phyloP scores from a whole-genome alignment of 352 stramenopile species.

The Phytophthora hybrid region DNA sequence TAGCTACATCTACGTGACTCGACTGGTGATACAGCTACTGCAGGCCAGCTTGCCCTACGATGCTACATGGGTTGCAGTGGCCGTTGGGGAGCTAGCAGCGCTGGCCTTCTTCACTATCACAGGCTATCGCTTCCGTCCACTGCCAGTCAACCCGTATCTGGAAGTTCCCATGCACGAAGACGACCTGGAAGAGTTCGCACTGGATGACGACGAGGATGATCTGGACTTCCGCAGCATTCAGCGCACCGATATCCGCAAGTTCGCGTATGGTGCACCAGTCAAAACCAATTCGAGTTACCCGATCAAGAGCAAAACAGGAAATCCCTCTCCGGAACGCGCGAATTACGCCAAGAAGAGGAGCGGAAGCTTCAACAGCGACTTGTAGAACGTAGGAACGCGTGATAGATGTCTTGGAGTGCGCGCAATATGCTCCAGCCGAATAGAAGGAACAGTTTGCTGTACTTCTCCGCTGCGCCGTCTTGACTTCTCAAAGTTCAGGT shows the following conservation, averaged over 20 bases:
- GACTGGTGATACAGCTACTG: slow-evolving; percentile 96
- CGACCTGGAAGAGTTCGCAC: slow-evolving; percentile 78
- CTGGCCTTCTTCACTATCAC: slow-evolving; percentile 94
- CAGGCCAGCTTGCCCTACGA: slow-evolving; percentile 93
- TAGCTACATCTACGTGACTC: slow-evolving; percentile 98
- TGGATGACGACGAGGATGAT: slow-evolving; percentile 64
- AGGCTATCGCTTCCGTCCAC: slow-evolving; percentile 93
- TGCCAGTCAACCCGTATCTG: slow-evolving; percentile 93
- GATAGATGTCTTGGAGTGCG: slow-evolving; percentile 8
- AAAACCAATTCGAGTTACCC: slow-evolving; percentile 23
- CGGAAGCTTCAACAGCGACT: slow-evolving; percentile 35
- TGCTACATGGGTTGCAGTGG: slow-evolving; percentile 74
- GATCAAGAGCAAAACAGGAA: slow-evolving; percentile 17
- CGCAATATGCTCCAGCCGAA: slow-evolving; percentile 15
- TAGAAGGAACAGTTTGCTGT: slow-evolving; percentile 24
- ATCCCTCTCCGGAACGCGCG: slow-evolving; percentile 3
- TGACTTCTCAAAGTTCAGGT: slow-evolving; percentile 11
- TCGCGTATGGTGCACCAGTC: slow-evolving; percentile 39
- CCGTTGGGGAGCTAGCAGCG: slow-evolving; percentile 81
- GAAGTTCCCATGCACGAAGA: slow-evolving; percentile 78
- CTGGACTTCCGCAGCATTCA: slow-evolving; percentile 50
- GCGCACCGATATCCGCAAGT: slow-evolving; percentile 46
- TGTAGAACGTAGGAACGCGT: slow-evolving; percentile 31
- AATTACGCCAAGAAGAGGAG: slow-evolving; percentile 40
- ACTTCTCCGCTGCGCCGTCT: background rate